Percentiles rank a stretch among this genome's conserved stretches.
These are phyloP conservation scores for Penicillium silybi DNA, from an alignment of 495 filamentous ascomycete species.

Conservation along the genomic window DNA sequence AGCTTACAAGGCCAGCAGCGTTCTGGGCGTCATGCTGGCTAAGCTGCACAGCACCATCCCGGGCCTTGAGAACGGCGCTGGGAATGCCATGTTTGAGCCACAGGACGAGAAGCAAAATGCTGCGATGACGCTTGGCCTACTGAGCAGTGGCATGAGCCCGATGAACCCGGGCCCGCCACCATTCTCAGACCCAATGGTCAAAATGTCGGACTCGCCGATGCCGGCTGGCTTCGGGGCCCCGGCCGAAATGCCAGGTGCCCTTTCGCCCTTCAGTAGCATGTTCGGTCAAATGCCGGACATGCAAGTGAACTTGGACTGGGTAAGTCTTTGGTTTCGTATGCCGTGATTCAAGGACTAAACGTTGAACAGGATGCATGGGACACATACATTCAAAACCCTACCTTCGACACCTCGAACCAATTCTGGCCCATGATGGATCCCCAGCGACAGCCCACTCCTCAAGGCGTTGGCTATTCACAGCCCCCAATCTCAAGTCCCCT, in stretches of 20 bases:
- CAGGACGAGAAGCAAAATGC: constrained; percentile 56
- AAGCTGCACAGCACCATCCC: constrained; percentile 55
- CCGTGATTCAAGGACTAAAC: constrained; percentile 11
- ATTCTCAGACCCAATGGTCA: constrained; percentile 31
- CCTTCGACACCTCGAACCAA: constrained; percentile 41
- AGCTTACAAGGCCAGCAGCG: constrained; percentile 76
- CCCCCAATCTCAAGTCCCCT: constrained; percentile 14
- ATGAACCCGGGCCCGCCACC: constrained; percentile 42
- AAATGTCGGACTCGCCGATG: constrained; percentile 30
- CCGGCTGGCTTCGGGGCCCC: constrained; percentile 33
- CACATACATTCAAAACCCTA: constrained; percentile 50
- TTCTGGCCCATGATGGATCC: constrained; percentile 46
- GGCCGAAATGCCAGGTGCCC: constrained; percentile 32
- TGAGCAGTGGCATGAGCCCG: constrained; percentile 67
- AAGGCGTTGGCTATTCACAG: constrained; percentile 14
- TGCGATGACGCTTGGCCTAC: constrained; percentile 78
- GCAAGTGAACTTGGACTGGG: constrained; percentile 74
- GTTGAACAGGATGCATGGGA: constrained; percentile 51
- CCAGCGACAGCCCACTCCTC: constrained; percentile 23
- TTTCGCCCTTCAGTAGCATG: constrained; percentile 53
- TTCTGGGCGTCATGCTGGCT: constrained; percentile 72
- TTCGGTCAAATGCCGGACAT: constrained; percentile 59
- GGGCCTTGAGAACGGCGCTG: constrained; percentile 22
- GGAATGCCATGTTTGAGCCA: constrained; percentile 24
- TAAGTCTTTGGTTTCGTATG: constrained; percentile 38